These are phyloP conservation scores for Massariosphaeria phaeospora DNA, from an alignment of 495 filamentous ascomycete genomes.

Conservation along the genomic window DNA sequence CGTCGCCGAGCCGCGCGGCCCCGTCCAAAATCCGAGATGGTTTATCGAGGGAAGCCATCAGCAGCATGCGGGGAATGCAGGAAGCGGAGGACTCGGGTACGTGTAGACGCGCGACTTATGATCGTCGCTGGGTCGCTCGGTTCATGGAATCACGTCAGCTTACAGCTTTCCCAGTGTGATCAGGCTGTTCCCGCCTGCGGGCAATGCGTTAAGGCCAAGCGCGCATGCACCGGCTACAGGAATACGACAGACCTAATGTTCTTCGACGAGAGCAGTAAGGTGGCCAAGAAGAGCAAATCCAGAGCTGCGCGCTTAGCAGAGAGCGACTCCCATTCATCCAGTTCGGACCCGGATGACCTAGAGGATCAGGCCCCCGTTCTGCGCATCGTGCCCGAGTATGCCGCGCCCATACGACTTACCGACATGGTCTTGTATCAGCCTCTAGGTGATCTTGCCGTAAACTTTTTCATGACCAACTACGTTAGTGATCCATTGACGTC, in stretches of 20 bases:
- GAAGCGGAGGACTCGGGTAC: conserved; percentile 22
- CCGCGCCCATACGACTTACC: background rate
- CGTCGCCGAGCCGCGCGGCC: too few relatives aligned
- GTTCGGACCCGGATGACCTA: too few relatives aligned
- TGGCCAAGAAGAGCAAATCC: conserved; percentile 11
- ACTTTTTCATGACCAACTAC: conserved; percentile 23
- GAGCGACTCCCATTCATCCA: too few relatives aligned
- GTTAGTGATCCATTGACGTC: conserved; percentile 1
- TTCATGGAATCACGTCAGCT: background rate
- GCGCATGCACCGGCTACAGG: conserved; percentile 25
- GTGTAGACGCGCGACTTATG: background rate
- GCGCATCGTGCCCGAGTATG: background rate
- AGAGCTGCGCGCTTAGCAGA: background rate
- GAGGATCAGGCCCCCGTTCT: too few relatives aligned
- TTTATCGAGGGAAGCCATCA: conserved; percentile 26
- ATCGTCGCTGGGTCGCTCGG: background rate
- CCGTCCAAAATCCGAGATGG: too few relatives aligned
- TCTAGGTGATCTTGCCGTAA: conserved; percentile 14
- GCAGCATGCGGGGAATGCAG: conserved; percentile 19
- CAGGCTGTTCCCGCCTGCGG: conserved; percentile 15
- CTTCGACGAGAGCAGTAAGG: conserved; percentile 22
- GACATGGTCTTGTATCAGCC: conserved; percentile 5
- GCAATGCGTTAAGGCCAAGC: conserved; percentile 16
- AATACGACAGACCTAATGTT: conserved; percentile 23
- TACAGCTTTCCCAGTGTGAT: conserved; percentile 22